Conservation (phyloP, 23 red algal species). For the Cyanidiococcus yangmingshanensis region DNA sequence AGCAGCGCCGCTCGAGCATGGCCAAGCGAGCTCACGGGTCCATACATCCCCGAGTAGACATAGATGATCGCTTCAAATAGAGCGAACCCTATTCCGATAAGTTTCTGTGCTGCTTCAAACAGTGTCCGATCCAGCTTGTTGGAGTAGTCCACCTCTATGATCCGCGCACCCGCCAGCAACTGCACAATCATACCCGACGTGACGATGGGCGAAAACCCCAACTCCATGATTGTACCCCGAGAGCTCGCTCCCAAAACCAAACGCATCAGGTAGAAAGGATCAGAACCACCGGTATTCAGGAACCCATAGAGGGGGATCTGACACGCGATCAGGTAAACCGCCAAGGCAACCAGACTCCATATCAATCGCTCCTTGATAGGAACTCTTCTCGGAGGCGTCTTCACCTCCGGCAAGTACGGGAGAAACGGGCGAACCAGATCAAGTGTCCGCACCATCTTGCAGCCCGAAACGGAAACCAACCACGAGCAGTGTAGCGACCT, state of each 20-base stretch:
- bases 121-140: constrained; percentile 78
- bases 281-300: constrained; percentile 76
- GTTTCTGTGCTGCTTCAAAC: constrained; percentile 89
- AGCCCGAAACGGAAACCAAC: too few relatives aligned
- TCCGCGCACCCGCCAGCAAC: constrained; percentile 72
- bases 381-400: constrained; percentile 56
- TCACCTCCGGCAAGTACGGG: constrained; percentile 78
- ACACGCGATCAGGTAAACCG: constrained; percentile 96
- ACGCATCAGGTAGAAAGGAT: constrained; percentile 95
- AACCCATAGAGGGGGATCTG: constrained; percentile 99
- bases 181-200: constrained; percentile 98
- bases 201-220: constrained; percentile 95
- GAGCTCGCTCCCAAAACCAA: constrained; percentile 83
- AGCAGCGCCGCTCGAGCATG: constrained; percentile 77
- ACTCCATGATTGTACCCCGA: constrained; percentile 96
- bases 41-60: constrained; percentile 97
- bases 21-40: constrained; percentile 64
- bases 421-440: constrained; percentile 80
- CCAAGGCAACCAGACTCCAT: constrained; percentile 80
- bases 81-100: constrained; percentile 82
- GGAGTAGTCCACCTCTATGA: constrained; percentile 87
- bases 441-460: constrained; percentile 34
- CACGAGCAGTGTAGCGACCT: too few relatives aligned
- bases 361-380: constrained; percentile 89
- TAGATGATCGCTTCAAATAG: constrained; percentile 77